Evolutionary conservation across 129 eudicot species (phyloP), one percentile per base, ranked within the genome.

Genomic region (Flaveria sonorensis): DNA sequence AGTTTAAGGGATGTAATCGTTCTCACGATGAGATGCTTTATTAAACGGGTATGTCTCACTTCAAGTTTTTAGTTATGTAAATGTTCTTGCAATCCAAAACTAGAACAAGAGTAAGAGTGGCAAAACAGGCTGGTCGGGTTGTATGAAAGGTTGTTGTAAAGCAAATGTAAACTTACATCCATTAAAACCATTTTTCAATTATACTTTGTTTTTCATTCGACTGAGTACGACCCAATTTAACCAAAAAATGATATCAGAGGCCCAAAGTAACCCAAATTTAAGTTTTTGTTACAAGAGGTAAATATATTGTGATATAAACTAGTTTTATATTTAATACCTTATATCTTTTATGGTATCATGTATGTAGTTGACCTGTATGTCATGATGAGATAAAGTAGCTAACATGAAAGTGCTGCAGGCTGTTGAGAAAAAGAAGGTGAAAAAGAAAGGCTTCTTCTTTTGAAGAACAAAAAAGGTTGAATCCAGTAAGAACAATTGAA

Each of bases 1-100:
- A 90, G 96, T 83, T 82, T 68, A 73, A 86, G 96, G 77, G 96
- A 90, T 73, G 57, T 86, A 45, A 80, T 90, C 63, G 96, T 90
- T 77, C 89, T 90, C 69, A 86, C 88, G 62, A 39, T 90, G 82
- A 82, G 96, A 82, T 72, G 62, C 20, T 90, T 90, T 70, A 78
- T 90, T 77, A 71, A 40, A 74, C 83, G 86, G 96, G 96, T 90
- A 61, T 5, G 68, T 28, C 16, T 59, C 40, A 61, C 40, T 61
- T 61, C 15, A 61, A 61, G 0, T 61, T 61, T 23, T 13, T 61
- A 12, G 10, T 15, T 28, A 61, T 28, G 39, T 59, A 53, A 11
- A 55, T 73, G 47, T 24, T 80, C 71, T 64, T 21, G 68, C 19
- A 28, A 16, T 61, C 36, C 10, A 16, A 61, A 28, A 61, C 68